A percentile compares a stretch with the other conserved stretches of the same genome.
These are phyloP conservation scores for Epichloe sibirici DNA, from an alignment of 2,329 filamentous ascomycete genomes.

Conservation along the genomic window DNA sequence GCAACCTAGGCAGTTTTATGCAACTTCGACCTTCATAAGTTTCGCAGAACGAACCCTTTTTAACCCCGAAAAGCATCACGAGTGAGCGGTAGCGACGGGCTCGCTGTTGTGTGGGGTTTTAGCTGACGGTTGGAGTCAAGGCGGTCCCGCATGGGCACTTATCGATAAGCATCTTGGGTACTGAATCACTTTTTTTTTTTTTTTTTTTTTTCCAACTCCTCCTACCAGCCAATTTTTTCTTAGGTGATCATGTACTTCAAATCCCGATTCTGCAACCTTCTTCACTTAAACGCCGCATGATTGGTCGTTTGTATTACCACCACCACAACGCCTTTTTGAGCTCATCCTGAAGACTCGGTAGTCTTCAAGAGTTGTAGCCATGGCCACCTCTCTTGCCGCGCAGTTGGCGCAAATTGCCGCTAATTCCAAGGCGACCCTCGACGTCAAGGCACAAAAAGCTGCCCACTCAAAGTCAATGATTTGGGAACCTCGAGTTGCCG, in stretches of 20 bases:
- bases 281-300: background rate
- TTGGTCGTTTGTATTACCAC: background rate
- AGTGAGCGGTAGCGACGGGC: no score
- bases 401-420: conserved; percentile 89
- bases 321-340: background rate
- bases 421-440: conserved; percentile 79
- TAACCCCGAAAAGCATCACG: no score
- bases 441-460: conserved; percentile 84
- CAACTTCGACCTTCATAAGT: no score
- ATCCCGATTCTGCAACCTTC: background rate
- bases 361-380: conserved; percentile 26
- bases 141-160: background rate
- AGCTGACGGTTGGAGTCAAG: background rate
- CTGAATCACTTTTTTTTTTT: background rate
- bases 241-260: background rate
- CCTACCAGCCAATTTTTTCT: conserved; percentile 7
- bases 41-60: no score
- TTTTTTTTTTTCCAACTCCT: conserved; percentile 6
- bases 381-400: conserved; percentile 79
- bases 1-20: no score
- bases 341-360: conserved; percentile 1
- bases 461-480: conserved; percentile 91
- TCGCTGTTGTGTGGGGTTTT: no score
- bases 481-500: conserved; percentile 76
- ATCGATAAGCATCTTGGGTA: background rate